Conservation (phyloP, 1,139 yeast species). For the Protomyces inouyei region DNA sequence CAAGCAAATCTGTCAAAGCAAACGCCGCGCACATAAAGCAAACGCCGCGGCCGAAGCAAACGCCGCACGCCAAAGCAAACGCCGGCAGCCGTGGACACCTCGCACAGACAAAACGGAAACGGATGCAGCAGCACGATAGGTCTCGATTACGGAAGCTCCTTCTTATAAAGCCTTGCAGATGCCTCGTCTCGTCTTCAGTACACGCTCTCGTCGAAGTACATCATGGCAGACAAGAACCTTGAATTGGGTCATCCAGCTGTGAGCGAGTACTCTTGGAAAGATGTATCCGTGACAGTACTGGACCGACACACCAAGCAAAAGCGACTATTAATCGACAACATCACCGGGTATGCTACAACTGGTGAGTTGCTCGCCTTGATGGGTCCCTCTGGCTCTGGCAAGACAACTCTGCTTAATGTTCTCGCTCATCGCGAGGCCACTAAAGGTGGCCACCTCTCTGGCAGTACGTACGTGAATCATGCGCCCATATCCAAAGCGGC, state of each 20-base stretch:
- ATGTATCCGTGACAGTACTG: background rate
- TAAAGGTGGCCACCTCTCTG: slow-evolving; percentile 67
- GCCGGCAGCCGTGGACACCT: too few species aligned
- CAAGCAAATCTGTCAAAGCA: too few species aligned
- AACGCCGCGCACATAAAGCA: too few species aligned
- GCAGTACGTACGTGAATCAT: slow-evolving; percentile 71
- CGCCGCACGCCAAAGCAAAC: too few species aligned
- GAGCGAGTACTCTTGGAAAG: background rate
- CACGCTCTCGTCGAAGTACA: too few species aligned
- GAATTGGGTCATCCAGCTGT: background rate
- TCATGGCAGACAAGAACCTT: background rate
- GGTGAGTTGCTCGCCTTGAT: slow-evolving; percentile 57
- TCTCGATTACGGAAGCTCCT: too few species aligned
- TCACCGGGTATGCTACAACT: slow-evolving; percentile 66
- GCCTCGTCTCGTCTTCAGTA: too few species aligned
- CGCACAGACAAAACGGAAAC: too few species aligned
- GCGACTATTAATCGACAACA: slow-evolving; percentile 45
- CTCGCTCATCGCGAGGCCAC: slow-evolving; percentile 46
- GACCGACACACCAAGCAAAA: background rate
- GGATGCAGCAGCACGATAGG: too few species aligned
- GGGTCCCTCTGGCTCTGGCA: slow-evolving; percentile 68
- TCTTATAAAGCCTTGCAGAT: too few species aligned
- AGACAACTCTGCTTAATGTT: slow-evolving; percentile 58
- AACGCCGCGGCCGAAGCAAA: too few species aligned
- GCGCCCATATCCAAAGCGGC: slow-evolving; percentile 55